phyloP scores from a whole-genome alignment of 495 filamentous ascomycete species.

The Copromyces sp. region DNA sequence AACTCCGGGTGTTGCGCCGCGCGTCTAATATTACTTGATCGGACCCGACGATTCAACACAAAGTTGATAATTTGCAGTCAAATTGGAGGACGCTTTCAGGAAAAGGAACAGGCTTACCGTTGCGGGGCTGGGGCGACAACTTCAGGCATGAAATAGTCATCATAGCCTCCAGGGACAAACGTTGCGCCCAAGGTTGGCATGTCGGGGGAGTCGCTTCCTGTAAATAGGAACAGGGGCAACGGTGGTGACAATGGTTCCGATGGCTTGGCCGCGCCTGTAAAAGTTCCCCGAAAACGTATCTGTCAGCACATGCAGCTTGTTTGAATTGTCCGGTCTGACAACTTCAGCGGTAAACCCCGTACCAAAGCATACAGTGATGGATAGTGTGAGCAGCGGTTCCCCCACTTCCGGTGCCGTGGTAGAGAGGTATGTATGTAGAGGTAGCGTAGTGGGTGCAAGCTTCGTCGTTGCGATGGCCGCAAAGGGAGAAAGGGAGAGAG shows the following conservation, averaged over 20 bases:
- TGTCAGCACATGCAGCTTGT: conserved; percentile 25
- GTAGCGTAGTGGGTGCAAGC: neutral
- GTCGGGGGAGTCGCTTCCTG: conserved; percentile 32
- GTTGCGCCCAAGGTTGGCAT: conserved; percentile 62
- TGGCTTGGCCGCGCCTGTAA: conserved; percentile 31
- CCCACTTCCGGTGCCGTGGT: neutral
- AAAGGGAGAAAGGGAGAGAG: neutral
- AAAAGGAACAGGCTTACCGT: conserved; percentile 50
- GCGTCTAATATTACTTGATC: neutral
- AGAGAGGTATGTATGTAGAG: neutral
- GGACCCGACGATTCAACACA: neutral
- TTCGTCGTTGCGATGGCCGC: neutral
- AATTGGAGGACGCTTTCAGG: neutral
- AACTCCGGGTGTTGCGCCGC: neutral
- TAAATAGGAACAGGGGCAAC: neutral
- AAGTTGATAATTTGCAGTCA: neutral
- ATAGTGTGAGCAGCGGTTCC: neutral
- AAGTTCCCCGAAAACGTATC: conserved; percentile 12
- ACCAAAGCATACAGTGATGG: neutral
- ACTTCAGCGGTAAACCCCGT: neutral
- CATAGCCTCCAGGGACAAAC: conserved; percentile 78
- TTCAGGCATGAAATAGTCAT: conserved; percentile 75
- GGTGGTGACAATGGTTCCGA: neutral
- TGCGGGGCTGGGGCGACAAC: conserved; percentile 66
- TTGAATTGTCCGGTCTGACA: neutral